Evolutionary conservation across 2,329 filamentous ascomycete genomes (phyloP).

Genomic region (Xylariaceae sp.): DNA sequence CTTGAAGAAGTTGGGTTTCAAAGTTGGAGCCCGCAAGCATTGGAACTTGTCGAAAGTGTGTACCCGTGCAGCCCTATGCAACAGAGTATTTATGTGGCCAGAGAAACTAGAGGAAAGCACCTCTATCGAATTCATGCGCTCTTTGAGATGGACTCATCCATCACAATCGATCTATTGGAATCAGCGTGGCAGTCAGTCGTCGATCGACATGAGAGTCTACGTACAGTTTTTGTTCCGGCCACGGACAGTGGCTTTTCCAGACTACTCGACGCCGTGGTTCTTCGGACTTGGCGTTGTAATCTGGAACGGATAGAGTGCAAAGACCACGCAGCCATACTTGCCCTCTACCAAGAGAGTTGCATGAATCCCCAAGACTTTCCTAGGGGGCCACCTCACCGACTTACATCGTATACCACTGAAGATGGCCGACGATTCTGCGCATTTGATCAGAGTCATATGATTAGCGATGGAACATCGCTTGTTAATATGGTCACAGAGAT

Average conservation of each 20-base stretch:
- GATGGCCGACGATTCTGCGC: conserved; percentile 1
- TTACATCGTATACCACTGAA: neutral
- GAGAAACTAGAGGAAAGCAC: conserved; percentile 11
- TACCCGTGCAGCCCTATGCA: conserved; percentile 16
- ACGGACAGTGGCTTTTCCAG: conserved; percentile 5
- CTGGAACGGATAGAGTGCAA: neutral
- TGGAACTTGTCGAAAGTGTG: conserved; percentile 7
- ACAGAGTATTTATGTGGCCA: conserved; percentile 11
- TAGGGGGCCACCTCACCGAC: neutral
- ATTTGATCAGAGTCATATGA: conserved; percentile 5
- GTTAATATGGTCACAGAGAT: neutral
- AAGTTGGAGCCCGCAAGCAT: neutral
- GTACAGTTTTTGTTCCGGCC: conserved; percentile 13
- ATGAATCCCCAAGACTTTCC: neutral
- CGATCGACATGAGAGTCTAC: conserved; percentile 10
- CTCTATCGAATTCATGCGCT: conserved; percentile 14
- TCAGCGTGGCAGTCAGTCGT: conserved; percentile 12
- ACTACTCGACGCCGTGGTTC: conserved; percentile 16
- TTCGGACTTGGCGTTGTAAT: neutral
- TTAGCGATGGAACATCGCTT: conserved; percentile 8
- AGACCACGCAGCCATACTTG: conserved; percentile 1
- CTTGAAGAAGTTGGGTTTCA: conserved; percentile 7
- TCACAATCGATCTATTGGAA: conserved; percentile 1
- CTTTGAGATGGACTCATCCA: conserved; percentile 1
- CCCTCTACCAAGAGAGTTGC: neutral